phyloP scores from a whole-genome alignment of 1,139 yeast genomes.

The Arxiozyma slooffiae region DNA sequence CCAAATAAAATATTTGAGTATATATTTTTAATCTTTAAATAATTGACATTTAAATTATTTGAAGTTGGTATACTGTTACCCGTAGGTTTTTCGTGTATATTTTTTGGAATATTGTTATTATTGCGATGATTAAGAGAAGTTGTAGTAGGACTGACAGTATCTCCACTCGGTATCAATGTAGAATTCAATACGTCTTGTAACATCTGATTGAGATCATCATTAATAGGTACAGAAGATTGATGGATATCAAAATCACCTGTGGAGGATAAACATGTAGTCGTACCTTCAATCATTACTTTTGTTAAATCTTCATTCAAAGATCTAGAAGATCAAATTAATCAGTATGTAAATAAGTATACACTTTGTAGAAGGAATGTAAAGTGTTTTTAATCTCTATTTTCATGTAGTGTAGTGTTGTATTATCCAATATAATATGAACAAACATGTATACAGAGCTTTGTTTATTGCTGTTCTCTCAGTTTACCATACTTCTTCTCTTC shows the following conservation, averaged over 20 bases:
- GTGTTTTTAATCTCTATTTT: no score
- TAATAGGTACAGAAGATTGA: not conserved
- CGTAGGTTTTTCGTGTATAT: not conserved
- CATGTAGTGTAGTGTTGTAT: no score
- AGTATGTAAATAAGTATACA: no score
- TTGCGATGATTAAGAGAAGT: not conserved
- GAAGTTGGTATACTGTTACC: not conserved
- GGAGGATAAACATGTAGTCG: not conserved
- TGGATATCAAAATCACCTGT: not conserved
- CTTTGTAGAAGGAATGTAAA: no score
- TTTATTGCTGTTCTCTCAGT: no score
- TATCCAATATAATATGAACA: no score
- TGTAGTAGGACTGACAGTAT: not conserved
- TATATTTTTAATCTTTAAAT: slow-evolving; percentile 1
- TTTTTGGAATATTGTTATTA: no score
- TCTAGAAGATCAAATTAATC: no score
- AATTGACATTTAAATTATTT: not conserved
- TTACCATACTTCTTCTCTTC: no score
- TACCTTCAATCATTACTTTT: not conserved
- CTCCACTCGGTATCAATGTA: not conserved
- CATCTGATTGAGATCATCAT: not conserved
- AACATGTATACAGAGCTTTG: no score
- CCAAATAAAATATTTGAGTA: not conserved
- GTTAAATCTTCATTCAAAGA: no score
- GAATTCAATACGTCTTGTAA: not conserved